Percentiles rank a stretch among this genome's conserved stretches.
phyloP scores from a whole-genome alignment of 1,139 yeast genomes.

The Zygosaccharomyces pseudobailii region DNA sequence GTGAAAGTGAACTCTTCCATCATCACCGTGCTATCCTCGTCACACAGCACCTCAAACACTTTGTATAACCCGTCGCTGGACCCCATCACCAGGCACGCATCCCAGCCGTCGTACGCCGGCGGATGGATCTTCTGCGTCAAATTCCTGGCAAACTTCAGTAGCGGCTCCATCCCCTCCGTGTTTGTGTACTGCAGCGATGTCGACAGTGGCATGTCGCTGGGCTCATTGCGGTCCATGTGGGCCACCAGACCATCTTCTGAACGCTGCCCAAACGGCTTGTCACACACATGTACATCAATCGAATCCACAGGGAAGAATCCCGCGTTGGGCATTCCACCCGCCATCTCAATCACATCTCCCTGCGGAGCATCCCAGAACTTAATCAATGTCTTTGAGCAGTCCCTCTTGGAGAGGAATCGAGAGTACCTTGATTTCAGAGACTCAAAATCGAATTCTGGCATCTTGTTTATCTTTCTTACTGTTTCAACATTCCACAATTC shows the following conservation, averaged over 20 bases:
- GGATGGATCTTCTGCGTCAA: slow-evolving; percentile 42
- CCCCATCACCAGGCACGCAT: slow-evolving; percentile 52
- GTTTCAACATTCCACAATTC: too few relatives aligned
- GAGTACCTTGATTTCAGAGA: slow-evolving; percentile 17
- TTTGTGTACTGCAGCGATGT: slow-evolving; percentile 49
- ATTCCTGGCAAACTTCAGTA: slow-evolving; percentile 42
- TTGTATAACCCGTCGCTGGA: slow-evolving; percentile 65
- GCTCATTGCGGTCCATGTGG: slow-evolving; percentile 14
- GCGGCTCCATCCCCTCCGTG: slow-evolving; percentile 41
- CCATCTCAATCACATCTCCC: slow-evolving; percentile 44
- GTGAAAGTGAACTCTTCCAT: slow-evolving; percentile 63
- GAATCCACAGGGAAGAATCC: slow-evolving; percentile 57
- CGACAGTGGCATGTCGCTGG: slow-evolving; percentile 39
- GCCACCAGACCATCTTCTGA: slow-evolving; percentile 2
- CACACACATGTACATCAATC: slow-evolving; percentile 43
- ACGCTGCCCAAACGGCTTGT: slow-evolving; percentile 23
- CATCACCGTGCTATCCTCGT: slow-evolving; percentile 51
- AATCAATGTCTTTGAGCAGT: slow-evolving; percentile 15
- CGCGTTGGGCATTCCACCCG: slow-evolving; percentile 55
- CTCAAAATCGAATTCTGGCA: slow-evolving; percentile 6
- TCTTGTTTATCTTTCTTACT: neutral
- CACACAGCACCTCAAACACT: slow-evolving; percentile 51
- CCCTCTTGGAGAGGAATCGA: slow-evolving; percentile 21
- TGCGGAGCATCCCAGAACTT: slow-evolving; percentile 36
- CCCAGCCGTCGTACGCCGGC: slow-evolving; percentile 50